phyloP scores from a whole-genome alignment of 768 basidiomycete genomes.

The Collybia nuda region DNA sequence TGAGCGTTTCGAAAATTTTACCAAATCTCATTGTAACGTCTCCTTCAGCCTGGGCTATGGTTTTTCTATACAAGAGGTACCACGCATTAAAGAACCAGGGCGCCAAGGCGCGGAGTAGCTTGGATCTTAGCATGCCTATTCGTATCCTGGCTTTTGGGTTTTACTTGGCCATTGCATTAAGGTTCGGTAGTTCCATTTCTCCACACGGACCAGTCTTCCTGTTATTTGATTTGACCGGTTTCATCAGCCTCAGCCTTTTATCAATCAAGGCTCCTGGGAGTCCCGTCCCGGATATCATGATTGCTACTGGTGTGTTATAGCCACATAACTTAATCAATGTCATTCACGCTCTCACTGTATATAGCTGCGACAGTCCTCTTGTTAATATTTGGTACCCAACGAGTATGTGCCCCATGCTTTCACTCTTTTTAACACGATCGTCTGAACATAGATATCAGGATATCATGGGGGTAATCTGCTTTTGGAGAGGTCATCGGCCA shows the following conservation, averaged over 20 bases:
- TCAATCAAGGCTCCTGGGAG: constrained; percentile 42
- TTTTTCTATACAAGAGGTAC: constrained; percentile 37
- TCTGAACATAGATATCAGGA: constrained; percentile 23
- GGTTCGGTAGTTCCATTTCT: constrained; percentile 23
- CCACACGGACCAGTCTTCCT: neutral
- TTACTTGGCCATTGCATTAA: constrained; percentile 40
- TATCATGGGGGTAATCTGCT: constrained; percentile 31
- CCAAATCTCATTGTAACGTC: too few species aligned
- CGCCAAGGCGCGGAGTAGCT: constrained; percentile 15
- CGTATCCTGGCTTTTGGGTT: constrained; percentile 46
- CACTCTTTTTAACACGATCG: neutral
- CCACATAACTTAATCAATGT: neutral
- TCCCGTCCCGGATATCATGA: constrained; percentile 46
- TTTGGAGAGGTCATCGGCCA: constrained; percentile 26
- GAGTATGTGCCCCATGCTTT: constrained; percentile 17
- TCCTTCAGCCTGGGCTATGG: constrained; percentile 36
- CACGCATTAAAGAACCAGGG: constrained; percentile 19
- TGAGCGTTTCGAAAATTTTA: too few species aligned
- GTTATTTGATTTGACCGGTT: neutral
- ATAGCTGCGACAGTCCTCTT: constrained; percentile 42
- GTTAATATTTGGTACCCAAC: constrained; percentile 48
- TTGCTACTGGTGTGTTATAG: constrained; percentile 38
- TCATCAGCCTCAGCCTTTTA: constrained; percentile 40
- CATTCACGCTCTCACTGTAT: neutral
- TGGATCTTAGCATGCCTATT: constrained; percentile 44